These are phyloP conservation scores for Neonectria neomacrospora DNA, from an alignment of 2,329 filamentous ascomycete genomes.

Conservation along the genomic window DNA sequence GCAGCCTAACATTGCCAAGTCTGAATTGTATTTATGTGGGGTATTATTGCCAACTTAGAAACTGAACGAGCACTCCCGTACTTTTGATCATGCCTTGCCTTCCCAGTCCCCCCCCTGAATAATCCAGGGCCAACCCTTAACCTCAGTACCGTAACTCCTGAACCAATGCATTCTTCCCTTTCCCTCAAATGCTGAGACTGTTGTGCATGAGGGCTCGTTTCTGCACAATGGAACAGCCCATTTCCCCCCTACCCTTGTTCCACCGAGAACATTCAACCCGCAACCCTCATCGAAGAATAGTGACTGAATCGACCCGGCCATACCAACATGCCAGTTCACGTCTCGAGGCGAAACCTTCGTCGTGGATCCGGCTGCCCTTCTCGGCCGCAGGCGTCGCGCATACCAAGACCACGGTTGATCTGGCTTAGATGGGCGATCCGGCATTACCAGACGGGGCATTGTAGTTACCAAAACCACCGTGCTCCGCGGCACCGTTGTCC, in stretches of 20 bases:
- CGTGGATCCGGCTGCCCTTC: neutral
- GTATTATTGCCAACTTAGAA: conserved; percentile 24
- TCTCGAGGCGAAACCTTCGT: neutral
- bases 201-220: neutral
- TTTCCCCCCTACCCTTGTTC: neutral
- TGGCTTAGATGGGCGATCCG: conserved; percentile 47
- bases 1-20: neutral
- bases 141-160: conserved; percentile 19
- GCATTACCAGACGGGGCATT: conserved; percentile 51
- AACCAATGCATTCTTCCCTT: conserved; percentile 9
- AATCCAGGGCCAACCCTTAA: conserved; percentile 2
- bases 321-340: neutral
- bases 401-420: neutral
- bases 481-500: conserved; percentile 65
- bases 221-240: neutral
- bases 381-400: neutral
- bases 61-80: conserved; percentile 10
- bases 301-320: neutral
- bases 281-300: neutral
- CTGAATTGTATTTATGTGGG: conserved; percentile 7
- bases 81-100: conserved; percentile 6
- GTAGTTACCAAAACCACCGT: conserved; percentile 69
- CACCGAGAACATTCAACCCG: neutral
- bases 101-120: neutral
- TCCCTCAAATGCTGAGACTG: conserved; percentile 1